Evolutionary conservation across 768 basidiomycete species (phyloP).

Genomic region (Mycena crocata): DNA sequence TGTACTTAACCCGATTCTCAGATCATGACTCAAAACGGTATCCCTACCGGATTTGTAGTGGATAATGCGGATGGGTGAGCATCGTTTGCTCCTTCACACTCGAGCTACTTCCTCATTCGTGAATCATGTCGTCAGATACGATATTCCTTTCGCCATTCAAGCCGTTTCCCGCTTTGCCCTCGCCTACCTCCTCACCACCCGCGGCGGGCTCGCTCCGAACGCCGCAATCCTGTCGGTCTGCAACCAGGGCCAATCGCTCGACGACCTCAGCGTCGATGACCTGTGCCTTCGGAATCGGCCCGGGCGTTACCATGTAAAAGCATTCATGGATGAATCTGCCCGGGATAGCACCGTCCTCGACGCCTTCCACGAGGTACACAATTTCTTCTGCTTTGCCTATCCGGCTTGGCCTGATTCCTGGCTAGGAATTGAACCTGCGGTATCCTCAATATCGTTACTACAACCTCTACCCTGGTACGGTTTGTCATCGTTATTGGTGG

Average conservation of each 20-base stretch:
- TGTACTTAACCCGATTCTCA: background rate
- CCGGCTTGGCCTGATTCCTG: background rate
- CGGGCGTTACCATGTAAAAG: background rate
- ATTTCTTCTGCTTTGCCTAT: background rate
- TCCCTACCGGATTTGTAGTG: background rate
- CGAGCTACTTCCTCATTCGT: background rate
- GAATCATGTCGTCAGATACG: background rate
- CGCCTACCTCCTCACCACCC: conserved; percentile 2
- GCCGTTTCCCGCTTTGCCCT: conserved; percentile 14
- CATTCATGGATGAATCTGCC: background rate
- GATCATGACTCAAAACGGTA: conserved; percentile 12
- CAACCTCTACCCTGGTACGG: background rate
- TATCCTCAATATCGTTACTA: conserved; percentile 8
- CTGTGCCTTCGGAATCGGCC: background rate
- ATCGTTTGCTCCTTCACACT: background rate
- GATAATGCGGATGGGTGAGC: background rate
- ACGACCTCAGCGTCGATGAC: conserved; percentile 9
- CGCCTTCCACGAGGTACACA: background rate
- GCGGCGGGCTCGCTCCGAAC: conserved; percentile 5
- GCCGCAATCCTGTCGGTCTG: background rate
- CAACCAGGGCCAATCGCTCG: background rate
- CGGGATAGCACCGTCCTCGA: conserved; percentile 2
- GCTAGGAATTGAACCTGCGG: conserved; percentile 12
- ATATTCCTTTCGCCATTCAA: conserved; percentile 5
- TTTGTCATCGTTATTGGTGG: background rate